Base-by-base conservation (phyloP, 352 stramenopile genomes). In the Pythium inflatum region DNA sequence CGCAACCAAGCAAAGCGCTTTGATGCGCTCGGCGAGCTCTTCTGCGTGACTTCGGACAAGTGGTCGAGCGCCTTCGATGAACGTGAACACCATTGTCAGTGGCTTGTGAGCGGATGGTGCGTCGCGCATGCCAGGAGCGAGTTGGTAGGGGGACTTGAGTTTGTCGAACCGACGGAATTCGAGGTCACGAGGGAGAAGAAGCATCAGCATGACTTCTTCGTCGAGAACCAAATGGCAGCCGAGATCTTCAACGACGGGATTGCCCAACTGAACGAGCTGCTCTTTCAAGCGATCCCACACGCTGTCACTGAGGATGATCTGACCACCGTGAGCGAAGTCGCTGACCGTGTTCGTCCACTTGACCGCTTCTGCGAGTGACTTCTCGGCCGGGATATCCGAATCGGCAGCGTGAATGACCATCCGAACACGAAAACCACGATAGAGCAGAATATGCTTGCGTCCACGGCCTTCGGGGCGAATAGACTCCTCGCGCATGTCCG, bases 51-150 rank as follows among this genome's bases (percentile, higher is more conserved):
- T 91, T 8, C 88, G 85, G 68, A 96, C 87, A 13, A 96, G 79
- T 11, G 87, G 86, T 1, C 87, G 83, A 45, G 87, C 87, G 20
- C 87, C 87, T 83, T 96, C 89, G 33, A 96, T 95, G 61, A 95
- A 96, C 18, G 89, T 96, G 50, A 96, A 96, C 25, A 96, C 89
- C 87, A 96, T 95, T 8, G 87, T 95, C 24, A 96, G 81, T 14
- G 85, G 82, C 16, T 89, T 88, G 16, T 89, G 81, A 3, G 88
- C 88, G 0, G 87, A 91, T 14, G 89, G 87, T 9, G 87, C 87
- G 54, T 96, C 88, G 16, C 88, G 85, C 88, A 96, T 96, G 0
- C 85, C 88, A 0, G 90, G 76, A 4, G 85, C 85, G 0, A 96
- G 65, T 48, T 93, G 88, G 22, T 88, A 73, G 1, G 83, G 78